Base-by-base conservation (phyloP, 805 yeast genomes). In the Teunomyces aglyptinius region DNA sequence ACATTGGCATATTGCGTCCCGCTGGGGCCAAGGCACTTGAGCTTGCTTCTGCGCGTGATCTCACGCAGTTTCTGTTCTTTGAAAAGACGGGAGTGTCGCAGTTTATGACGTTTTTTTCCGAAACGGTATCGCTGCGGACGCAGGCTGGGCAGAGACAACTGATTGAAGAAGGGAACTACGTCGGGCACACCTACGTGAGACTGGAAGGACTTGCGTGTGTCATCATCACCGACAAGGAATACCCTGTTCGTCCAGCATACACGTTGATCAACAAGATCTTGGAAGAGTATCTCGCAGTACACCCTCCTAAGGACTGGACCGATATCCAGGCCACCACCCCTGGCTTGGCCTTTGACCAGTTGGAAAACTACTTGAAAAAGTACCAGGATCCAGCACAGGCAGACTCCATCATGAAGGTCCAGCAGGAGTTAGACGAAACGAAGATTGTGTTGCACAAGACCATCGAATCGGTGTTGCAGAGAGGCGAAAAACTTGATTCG, bases 351-450 rank as follows among this genome's bases (percentile, higher is more conserved):
- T 82, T 78, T 63, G 80, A 80, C 20, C 81, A 79, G 49, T 75
- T 92, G 58, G 86, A 83, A 27, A 71, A 69, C 20, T 90, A 90
- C 64, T 71, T 94, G 55, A 71, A 75, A 57, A 88, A 88, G 61
- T 94, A 94, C 70, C 99, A 94, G 71, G 96, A 94, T 65, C 99
- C 99, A 26, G 78, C 86, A 35, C 96, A 94, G 73, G 98, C 98
- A 0, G 99, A 94, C 65, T 86, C 97, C 8, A 83, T 94, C 52
- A 85, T 94, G 96, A 87, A 86, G 66, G 99, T 94, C 18, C 99
- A 94, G 73, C 96, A 90, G 63, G 99, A 94, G 68, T 80, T 94
- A 59, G 99, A 94, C 67, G 99, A 94, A 64, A 94, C 99, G 31
- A 94, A 94, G 75, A 89, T 92, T 57, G 96, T 91, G 34, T 76